Conservation (phyloP, 345 rosid species). For the Leavenworthia alabamica region DNA sequence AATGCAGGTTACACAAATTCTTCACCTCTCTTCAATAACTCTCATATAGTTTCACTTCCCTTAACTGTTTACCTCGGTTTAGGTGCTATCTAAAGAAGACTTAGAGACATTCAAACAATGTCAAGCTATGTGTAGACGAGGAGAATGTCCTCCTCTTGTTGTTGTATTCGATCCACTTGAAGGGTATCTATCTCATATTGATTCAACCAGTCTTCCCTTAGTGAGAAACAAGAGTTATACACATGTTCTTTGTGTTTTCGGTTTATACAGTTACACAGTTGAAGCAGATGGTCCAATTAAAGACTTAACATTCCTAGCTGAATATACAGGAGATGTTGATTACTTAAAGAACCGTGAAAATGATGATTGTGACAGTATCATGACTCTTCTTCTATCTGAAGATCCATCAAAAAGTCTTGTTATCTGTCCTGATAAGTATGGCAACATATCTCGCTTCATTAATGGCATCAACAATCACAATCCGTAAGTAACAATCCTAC, state of each 20-base stretch:
- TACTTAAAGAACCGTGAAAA: conserved; percentile 63
- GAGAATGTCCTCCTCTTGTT: conserved; percentile 75
- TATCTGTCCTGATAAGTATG: conserved; percentile 82
- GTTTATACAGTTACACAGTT: conserved; percentile 66
- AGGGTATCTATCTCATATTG: conserved; percentile 52
- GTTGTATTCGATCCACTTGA: conserved; percentile 82
- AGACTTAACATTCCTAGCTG: conserved; percentile 78
- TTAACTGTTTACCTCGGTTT: neutral
- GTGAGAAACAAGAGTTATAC: neutral
- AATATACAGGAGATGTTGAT: conserved; percentile 92
- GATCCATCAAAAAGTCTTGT: conserved; percentile 65
- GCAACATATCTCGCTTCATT: conserved; percentile 84
- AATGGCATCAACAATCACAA: conserved; percentile 87
- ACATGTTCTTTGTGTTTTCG: conserved; percentile 8
- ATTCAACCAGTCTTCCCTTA: conserved; percentile 7
- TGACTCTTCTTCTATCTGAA: conserved; percentile 74
- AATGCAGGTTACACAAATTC: conserved; percentile 59
- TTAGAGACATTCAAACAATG: conserved; percentile 63
- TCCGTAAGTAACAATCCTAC: conserved; percentile 40
- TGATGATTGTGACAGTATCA: conserved; percentile 86
- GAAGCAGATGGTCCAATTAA: conserved; percentile 77
- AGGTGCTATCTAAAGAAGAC: conserved; percentile 81
- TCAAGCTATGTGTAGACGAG: conserved; percentile 63
- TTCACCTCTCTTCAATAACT: neutral
- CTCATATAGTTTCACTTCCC: neutral